Percentiles rank a stretch among this genome's conserved stretches.
Conservation (phyloP, 1,284 basidiomycete genomes). For the Rhodotorula sp. region DNA sequence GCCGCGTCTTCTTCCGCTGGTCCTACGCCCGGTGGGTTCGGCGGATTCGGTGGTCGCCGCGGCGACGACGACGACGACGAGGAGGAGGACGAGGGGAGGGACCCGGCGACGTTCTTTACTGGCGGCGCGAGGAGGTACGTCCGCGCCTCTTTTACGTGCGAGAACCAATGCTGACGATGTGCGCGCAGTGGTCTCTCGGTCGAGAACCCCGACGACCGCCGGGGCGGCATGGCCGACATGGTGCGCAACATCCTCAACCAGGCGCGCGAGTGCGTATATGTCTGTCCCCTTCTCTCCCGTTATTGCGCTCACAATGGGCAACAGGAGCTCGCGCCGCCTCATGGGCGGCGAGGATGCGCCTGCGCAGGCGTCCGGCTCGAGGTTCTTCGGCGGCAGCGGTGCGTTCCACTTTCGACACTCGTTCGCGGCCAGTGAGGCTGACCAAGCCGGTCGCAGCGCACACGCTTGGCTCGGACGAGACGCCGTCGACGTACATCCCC, state of each 20-base stretch:
- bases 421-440: background rate
- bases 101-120: conserved; percentile 71
- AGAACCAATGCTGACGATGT: conserved; percentile 4
- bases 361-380: background rate
- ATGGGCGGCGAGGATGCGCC: conserved; percentile 3
- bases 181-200: conserved; percentile 77
- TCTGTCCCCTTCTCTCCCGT: background rate
- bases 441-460: conserved; percentile 70
- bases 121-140: conserved; percentile 81
- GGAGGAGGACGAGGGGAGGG: conserved; percentile 53
- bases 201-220: conserved; percentile 68
- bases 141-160: background rate
- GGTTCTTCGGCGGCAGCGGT: conserved; percentile 33
- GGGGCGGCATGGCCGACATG: conserved; percentile 63
- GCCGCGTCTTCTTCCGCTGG: conserved; percentile 10
- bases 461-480: conserved; percentile 82
- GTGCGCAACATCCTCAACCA: conserved; percentile 79
- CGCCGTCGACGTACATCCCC: conserved; percentile 69
- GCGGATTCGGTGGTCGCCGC: conserved; percentile 34
- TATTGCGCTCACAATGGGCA: background rate
- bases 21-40: conserved; percentile 14
- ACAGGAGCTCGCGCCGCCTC: conserved; percentile 7
- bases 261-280: conserved; percentile 69
- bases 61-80: conserved; percentile 59
- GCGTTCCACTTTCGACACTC: background rate